Base-by-base conservation (phyloP, 257 asterid genomes). In the Coffea eugenioides region DNA sequence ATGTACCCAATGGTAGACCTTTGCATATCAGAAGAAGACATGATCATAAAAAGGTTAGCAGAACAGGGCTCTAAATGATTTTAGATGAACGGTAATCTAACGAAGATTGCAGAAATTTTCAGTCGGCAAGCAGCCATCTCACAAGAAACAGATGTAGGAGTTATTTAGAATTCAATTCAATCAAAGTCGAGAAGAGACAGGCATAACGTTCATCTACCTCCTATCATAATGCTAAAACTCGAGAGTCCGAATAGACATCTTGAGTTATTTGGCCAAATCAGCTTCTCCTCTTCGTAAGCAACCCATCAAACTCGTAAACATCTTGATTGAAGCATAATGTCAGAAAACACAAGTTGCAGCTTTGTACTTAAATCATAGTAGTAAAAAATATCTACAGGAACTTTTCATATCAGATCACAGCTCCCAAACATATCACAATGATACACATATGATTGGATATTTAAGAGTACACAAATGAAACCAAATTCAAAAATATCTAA, bases 401-500 rank as follows among this genome's bases (percentile, higher is more conserved):
- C 69, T 59, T 39, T 71, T 79, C 81, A 79, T 43, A 57, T 71
- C 76, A 59, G 73, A 54, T 82, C 71, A 69, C 56, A 75, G 18
- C 73, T 66, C 74, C 57, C 79, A 59, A 71, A 57, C 79, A 79
- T 46, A 34, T 31, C 43, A 65, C 81, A 72, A 75, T 59, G 79
- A 76, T 76, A 78, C 61, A 78, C 59, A 73, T 81, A 81, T 78
- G 81, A 79, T 49, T 80, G 70, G 76, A 76, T 61, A 65, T 56
- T 45, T 68, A 82, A 70, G 79, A 77, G 79, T 75, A 74, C 80
- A 83, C 80, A 87, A 80, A 46, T 75, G 56, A 82, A 88, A 71
- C 85, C 81, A 82, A 70, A 82, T 71, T 79, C 83, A 84, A 81
- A 79, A 85, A 78, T 57, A 51, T 51, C 77, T 78, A 75, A 73